Evolutionary conservation across 2,329 filamentous ascomycete genomes (phyloP).

Genomic region (Trichoderma sp.): DNA sequence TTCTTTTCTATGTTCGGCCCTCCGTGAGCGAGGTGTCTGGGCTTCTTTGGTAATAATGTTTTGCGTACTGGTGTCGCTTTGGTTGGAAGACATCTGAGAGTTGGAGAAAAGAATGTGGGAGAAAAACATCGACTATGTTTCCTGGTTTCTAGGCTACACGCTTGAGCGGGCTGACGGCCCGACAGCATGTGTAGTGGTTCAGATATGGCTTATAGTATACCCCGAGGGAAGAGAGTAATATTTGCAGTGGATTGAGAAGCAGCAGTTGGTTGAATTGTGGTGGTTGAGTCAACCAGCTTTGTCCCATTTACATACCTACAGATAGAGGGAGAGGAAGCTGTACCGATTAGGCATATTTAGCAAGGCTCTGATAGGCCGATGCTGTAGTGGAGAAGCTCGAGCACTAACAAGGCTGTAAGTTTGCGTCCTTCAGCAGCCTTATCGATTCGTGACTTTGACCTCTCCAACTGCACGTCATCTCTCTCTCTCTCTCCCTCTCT

Average conservation of each 20-base stretch:
- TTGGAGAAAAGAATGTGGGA: conserved; percentile 31
- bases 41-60: conserved; percentile 33
- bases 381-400: conserved; percentile 20
- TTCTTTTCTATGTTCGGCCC: conserved; percentile 8
- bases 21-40: conserved; percentile 31
- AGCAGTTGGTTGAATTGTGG: neutral
- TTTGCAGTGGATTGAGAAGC: neutral
- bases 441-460: neutral
- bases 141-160: conserved; percentile 33
- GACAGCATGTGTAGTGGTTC: conserved; percentile 39
- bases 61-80: conserved; percentile 31
- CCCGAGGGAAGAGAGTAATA: conserved; percentile 41
- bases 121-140: conserved; percentile 31
- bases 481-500: neutral
- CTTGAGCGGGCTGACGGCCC: conserved; percentile 30
- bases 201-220: conserved; percentile 45
- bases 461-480: neutral
- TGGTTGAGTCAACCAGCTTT: neutral
- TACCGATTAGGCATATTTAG: neutral
- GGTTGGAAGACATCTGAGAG: conserved; percentile 26
- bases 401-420: conserved; percentile 29
- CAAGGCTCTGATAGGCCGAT: neutral
- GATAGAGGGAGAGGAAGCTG: neutral
- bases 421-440: neutral
- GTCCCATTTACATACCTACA: neutral